phyloP scores from a whole-genome alignment of 2,329 filamentous ascomycete species.

The Fusarium sp. region DNA sequence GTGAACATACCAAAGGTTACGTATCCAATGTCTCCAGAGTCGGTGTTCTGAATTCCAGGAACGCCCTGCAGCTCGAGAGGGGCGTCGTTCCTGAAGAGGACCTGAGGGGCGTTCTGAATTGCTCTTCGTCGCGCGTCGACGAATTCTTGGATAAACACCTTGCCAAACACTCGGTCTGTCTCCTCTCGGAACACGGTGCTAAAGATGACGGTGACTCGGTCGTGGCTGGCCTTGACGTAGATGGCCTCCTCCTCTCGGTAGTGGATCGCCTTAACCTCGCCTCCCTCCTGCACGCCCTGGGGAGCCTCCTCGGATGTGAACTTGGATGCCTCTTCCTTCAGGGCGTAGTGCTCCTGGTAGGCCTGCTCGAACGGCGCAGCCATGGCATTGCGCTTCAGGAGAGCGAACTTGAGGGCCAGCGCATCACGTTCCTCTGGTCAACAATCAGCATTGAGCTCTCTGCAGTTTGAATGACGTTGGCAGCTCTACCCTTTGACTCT shows the following conservation, averaged over 20 bases:
- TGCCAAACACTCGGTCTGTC: constrained; percentile 96
- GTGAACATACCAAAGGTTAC: constrained; percentile 86
- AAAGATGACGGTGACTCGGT: constrained; percentile 98
- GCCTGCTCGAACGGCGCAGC: constrained; percentile 97
- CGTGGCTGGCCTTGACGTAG: constrained; percentile 97
- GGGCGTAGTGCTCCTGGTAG: constrained; percentile 88
- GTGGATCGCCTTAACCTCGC: constrained; percentile 94
- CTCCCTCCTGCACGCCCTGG: constrained; percentile 88
- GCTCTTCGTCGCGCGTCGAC: constrained; percentile 94
- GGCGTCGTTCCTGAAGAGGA: constrained; percentile 94
- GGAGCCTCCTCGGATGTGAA: constrained; percentile 96
- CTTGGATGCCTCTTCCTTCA: constrained; percentile 89
- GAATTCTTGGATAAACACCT: constrained; percentile 98
- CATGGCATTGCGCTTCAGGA: constrained; percentile 98
- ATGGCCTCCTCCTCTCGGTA: constrained; percentile 99
- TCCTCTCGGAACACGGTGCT: constrained; percentile 98
- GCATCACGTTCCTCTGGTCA: constrained; percentile 82
- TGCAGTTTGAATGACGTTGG: background rate
- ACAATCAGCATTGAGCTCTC: constrained; percentile 23
- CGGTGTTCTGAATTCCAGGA: constrained; percentile 80
- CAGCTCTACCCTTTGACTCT: constrained; percentile 74
- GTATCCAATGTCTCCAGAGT: constrained; percentile 91
- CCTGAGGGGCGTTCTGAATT: constrained; percentile 98
- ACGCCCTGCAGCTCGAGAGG: constrained; percentile 91
- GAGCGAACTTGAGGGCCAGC: constrained; percentile 85